Conservation (phyloP, 345 rosid species). For the Pistacia integerrima region DNA sequence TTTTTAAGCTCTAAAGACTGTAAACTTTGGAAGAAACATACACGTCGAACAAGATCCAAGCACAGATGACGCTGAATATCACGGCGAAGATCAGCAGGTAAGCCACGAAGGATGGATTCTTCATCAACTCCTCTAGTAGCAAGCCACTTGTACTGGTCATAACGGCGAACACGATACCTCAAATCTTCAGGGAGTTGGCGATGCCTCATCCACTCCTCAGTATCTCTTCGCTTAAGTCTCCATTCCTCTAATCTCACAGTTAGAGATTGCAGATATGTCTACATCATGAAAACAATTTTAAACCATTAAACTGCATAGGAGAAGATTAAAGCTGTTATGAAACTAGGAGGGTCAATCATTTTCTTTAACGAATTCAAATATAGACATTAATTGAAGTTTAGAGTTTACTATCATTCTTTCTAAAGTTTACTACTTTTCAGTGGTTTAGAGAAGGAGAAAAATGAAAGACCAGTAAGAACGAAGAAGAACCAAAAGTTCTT, state of each 20-base stretch:
- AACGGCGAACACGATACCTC: slow-evolving; percentile 62
- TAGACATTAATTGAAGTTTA: not conserved
- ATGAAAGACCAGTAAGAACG: not conserved
- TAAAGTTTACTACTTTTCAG: not conserved
- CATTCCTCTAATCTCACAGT: slow-evolving; percentile 91
- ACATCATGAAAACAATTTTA: slow-evolving; percentile 20
- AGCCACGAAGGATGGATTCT: slow-evolving; percentile 68
- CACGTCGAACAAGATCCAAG: slow-evolving; percentile 89
- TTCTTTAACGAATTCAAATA: not conserved
- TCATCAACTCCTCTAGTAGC: slow-evolving; percentile 92
- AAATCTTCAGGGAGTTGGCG: slow-evolving; percentile 90
- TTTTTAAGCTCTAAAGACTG: not conserved
- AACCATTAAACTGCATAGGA: slow-evolving; percentile 3
- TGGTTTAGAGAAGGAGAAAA: not conserved
- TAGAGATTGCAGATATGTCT: slow-evolving; percentile 91
- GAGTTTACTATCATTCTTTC: not conserved
- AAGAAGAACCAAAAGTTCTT: not conserved
- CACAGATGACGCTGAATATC: slow-evolving; percentile 91
- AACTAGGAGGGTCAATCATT: not conserved
- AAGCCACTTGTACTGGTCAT: slow-evolving; percentile 86
- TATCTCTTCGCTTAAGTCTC: slow-evolving; percentile 89
- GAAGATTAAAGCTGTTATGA: not conserved
- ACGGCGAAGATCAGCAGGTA: slow-evolving; percentile 90
- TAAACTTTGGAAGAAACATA: slow-evolving; percentile 36
- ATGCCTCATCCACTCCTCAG: slow-evolving; percentile 96